phyloP scores from a whole-genome alignment of 1,284 basidiomycete species.

The Vanrija sp. region DNA sequence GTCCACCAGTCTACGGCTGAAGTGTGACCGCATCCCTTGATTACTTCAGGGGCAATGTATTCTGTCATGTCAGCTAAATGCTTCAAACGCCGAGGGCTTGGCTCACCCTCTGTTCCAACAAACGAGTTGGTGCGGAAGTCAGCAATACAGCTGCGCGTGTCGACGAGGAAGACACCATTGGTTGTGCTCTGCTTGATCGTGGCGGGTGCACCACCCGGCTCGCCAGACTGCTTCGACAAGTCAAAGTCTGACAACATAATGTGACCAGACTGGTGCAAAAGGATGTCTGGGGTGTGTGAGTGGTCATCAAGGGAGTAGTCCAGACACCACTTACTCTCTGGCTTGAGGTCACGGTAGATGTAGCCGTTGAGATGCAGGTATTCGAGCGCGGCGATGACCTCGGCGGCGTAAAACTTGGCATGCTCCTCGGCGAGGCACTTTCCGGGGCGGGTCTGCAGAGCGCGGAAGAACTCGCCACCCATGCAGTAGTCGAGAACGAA shows the following conservation, averaged over 20 bases:
- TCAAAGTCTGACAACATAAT: slow-evolving; percentile 99
- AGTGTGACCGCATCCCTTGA: slow-evolving; percentile 94
- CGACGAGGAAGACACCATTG: slow-evolving; percentile 78
- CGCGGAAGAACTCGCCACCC: slow-evolving; percentile 98
- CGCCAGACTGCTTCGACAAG: slow-evolving; percentile 89
- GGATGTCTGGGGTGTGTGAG: slow-evolving; percentile 64
- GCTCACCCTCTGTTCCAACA: slow-evolving; percentile 84
- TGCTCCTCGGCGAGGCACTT: slow-evolving; percentile 95
- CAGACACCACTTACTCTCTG: slow-evolving; percentile 73
- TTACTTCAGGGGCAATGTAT: slow-evolving; percentile 99
- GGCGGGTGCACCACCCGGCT: slow-evolving; percentile 80
- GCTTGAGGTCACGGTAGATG: slow-evolving; percentile 98
- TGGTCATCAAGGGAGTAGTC: too few relatives aligned
- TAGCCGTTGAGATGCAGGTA: slow-evolving; percentile 99
- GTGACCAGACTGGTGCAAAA: slow-evolving; percentile 97
- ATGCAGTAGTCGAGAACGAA: slow-evolving; percentile 99
- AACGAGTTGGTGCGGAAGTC: slow-evolving; percentile 99
- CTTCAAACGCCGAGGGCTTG: neutral
- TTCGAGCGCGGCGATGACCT: slow-evolving; percentile 95
- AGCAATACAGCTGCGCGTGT: slow-evolving; percentile 94
- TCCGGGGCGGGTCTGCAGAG: slow-evolving; percentile 87
- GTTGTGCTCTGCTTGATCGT: slow-evolving; percentile 81
- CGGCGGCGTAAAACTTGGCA: slow-evolving; percentile 95
- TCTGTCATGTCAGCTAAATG: slow-evolving; percentile 54
- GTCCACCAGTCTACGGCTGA: slow-evolving; percentile 99